Evolutionary conservation across 345 rosid genomes (phyloP).

Genomic region (Schrenkiella parvula): DNA sequence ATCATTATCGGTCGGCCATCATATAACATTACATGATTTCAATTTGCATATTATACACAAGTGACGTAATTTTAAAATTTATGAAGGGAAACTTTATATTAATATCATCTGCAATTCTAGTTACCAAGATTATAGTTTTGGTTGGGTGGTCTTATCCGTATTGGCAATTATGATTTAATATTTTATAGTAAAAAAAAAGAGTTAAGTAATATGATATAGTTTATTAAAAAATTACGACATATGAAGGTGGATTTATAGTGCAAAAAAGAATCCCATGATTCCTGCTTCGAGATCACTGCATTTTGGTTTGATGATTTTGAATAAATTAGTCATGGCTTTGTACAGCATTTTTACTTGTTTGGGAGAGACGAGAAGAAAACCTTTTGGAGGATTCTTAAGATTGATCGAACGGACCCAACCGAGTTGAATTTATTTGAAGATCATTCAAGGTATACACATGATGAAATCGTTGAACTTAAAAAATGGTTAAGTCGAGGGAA

Average conservation of each 20-base stretch:
- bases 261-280: background rate
- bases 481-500: constrained; percentile 60
- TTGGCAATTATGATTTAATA: background rate
- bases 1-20: constrained; percentile 26
- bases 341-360: constrained; percentile 75
- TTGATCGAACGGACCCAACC: constrained; percentile 55
- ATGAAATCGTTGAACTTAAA: constrained; percentile 50
- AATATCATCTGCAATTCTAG: too few species aligned
- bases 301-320: background rate
- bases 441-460: constrained; percentile 50
- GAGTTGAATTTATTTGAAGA: constrained; percentile 65
- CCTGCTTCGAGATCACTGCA: background rate
- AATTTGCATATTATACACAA: background rate
- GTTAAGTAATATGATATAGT: too few species aligned
- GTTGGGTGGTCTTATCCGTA: background rate
- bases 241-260: background rate
- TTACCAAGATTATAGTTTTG: background rate
- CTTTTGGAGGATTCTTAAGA: constrained; percentile 69
- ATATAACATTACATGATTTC: constrained; percentile 2
- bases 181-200: too few species aligned
- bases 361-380: constrained; percentile 69
- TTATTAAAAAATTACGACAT: too few species aligned
- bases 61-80: background rate
- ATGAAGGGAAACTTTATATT: too few species aligned
- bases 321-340: background rate